A percentile compares a stretch with the other conserved stretches of the same genome.
Conservation (phyloP, 2,329 filamentous ascomycete species). For the Pyrenochaeta sp. region DNA sequence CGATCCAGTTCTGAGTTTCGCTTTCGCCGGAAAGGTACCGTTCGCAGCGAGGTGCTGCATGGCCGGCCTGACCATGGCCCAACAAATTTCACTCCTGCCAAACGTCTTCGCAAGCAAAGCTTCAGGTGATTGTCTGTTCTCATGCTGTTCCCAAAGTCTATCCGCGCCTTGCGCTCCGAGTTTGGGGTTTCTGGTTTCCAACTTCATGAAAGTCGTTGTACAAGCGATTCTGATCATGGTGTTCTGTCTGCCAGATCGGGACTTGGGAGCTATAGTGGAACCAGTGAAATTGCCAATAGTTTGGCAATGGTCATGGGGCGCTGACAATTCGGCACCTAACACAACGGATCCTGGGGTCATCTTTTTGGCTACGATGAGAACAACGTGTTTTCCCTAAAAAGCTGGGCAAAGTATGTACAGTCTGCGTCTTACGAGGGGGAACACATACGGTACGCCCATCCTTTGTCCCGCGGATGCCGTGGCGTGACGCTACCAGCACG, state of each 20-base stretch:
- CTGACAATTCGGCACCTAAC: conserved; percentile 13
- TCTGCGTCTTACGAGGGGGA: conserved; percentile 4
- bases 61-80: not conserved
- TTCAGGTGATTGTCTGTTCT: not conserved
- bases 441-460: not conserved
- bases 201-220: not conserved
- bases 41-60: not conserved
- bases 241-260: not conserved
- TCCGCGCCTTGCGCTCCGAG: conserved; percentile 3
- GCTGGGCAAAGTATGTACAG: conserved; percentile 3
- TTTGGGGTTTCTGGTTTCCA: not conserved
- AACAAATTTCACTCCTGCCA: not conserved
- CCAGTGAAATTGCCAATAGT: conserved; percentile 28
- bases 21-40: conserved; percentile 6
- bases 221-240: conserved; percentile 5
- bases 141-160: not conserved
- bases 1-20: conserved; percentile 23
- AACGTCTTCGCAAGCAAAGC: not conserved
- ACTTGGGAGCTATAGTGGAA: conserved; percentile 9
- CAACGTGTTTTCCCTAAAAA: not conserved
- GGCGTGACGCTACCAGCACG: not conserved
- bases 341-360: not conserved
- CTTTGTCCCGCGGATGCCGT: not conserved
- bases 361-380: not conserved
- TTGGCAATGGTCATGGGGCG: conserved; percentile 2